Conservation (phyloP, 352 stramenopile genomes). For the Globisporangium splendens region DNA sequence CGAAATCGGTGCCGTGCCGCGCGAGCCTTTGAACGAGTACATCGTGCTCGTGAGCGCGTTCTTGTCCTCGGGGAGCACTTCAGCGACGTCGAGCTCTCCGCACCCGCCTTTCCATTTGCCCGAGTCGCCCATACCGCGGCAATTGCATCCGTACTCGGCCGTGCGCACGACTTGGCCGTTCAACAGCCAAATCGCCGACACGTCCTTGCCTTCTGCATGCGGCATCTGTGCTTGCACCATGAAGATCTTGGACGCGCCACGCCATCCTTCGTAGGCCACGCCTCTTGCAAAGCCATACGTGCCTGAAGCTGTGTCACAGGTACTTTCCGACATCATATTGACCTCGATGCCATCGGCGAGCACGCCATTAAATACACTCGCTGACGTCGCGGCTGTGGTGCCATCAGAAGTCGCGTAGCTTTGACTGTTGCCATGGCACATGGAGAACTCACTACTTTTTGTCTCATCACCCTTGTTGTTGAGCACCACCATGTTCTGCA, state of each 20-base stretch:
- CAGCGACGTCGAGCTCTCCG: constrained; percentile 45
- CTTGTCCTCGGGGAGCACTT: constrained; percentile 25
- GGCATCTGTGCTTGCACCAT: constrained; percentile 44
- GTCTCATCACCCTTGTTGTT: constrained; percentile 43
- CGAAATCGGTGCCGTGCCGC: constrained; percentile 22
- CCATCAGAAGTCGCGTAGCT: constrained; percentile 38
- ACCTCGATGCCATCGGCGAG: constrained; percentile 35
- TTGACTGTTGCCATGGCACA: constrained; percentile 39
- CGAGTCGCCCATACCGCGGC: constrained; percentile 34
- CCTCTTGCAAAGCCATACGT: constrained; percentile 25
- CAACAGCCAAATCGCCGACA: constrained; percentile 42
- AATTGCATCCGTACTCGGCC: constrained; percentile 52
- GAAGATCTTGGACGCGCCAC: constrained; percentile 46
- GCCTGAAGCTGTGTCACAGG: constrained; percentile 11
- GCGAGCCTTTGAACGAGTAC: constrained; percentile 46
- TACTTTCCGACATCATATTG: constrained; percentile 38
- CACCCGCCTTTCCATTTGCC: constrained; percentile 46
- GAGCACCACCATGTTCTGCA: constrained; percentile 47
- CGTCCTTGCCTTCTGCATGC: constrained; percentile 14
- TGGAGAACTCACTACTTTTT: constrained; percentile 33
- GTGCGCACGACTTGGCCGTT: constrained; percentile 46
- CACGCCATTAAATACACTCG: constrained; percentile 21
- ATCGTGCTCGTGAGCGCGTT: constrained; percentile 34
- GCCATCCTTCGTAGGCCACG: constrained; percentile 31
- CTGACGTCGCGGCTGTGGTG: constrained; percentile 5